These are phyloP conservation scores for Candida stauntonica DNA, from an alignment of 805 yeast species.

Conservation along the genomic window DNA sequence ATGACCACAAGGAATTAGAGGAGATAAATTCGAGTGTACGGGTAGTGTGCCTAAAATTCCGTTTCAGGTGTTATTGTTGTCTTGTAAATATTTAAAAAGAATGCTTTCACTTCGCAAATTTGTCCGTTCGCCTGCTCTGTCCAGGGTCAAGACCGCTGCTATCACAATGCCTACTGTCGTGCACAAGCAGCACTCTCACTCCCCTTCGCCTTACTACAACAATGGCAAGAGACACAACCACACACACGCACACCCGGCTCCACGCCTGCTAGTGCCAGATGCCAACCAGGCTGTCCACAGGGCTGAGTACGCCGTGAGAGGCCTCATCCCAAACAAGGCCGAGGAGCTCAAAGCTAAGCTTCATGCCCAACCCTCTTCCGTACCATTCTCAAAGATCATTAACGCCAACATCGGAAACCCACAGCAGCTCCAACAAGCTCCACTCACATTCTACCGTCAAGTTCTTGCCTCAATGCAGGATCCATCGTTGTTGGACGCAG, in stretches of 20 bases:
- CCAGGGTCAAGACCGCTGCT: too few relatives aligned
- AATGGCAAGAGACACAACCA: conserved; percentile 2
- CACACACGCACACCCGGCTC: conserved; percentile 23
- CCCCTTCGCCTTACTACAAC: not conserved
- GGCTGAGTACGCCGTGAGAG: conserved; percentile 96
- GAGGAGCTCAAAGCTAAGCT: conserved; percentile 70
- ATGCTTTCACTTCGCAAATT: not conserved
- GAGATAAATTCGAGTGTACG: too few relatives aligned
- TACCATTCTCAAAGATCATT: conserved; percentile 76
- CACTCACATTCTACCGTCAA: conserved; percentile 92
- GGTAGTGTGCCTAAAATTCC: too few relatives aligned
- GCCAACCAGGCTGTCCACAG: conserved; percentile 70
- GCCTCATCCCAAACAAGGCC: conserved; percentile 88
- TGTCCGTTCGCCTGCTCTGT: too few relatives aligned
- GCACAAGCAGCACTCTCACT: not conserved
- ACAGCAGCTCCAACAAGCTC: conserved; percentile 91
- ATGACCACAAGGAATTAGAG: not conserved
- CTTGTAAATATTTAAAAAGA: not conserved
- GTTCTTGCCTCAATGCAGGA: conserved; percentile 82
- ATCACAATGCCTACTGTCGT: too few relatives aligned
- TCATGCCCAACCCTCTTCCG: conserved; percentile 47
- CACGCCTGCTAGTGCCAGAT: conserved; percentile 41
- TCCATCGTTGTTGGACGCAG: conserved; percentile 55
- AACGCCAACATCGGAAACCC: conserved; percentile 97
- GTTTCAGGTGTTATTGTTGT: too few relatives aligned